Evolutionary conservation across 768 basidiomycete genomes (phyloP), one percentile per base, ranked within the genome.

Genomic region (Pleurotus djamor): DNA sequence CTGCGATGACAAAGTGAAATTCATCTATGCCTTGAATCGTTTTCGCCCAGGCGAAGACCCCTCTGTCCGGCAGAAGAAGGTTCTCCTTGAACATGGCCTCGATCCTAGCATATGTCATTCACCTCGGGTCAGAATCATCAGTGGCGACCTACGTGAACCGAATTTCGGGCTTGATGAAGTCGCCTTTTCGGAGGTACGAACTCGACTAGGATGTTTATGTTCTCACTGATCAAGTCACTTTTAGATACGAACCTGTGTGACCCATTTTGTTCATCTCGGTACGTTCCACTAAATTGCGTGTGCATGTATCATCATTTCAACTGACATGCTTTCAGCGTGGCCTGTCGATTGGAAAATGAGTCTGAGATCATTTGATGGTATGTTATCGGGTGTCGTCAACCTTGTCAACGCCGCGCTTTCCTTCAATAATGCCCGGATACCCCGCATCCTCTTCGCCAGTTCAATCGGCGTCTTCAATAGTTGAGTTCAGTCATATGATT

Each of bases 341-440:
- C 54, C 60, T 10, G 52, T 65, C 14, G 57, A 64, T 51, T 66
- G 82, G 64, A 76, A 76, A 43, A 69, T 79, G 1, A 68, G 69
- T n/a, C 63, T 79, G 36, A 67, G 69, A 6, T 80, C 80, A 8
- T 81, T 81, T 49, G 78, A 80, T 48, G 59, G 72, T 6, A 72
- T 77, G 57, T 66, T 82, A 35, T 64, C 63, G n/a, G 75, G 76
- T n/a, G 75, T 72, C 4, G 68, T 76, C 47, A 74, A 74, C 63
- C 66, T 80, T 12, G 62, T 79, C 48, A 72, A 75, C 58, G 67
- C 79, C 43, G 67, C 70, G 2, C 63, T 65, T 0, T 59, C 60
- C 4, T 70, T 66, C 43, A 57, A 44, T 32, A 58, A 17, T 49
- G 17, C 48, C 1, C 6, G 6, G 44, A 62, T 61, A 28, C 61